These are phyloP conservation scores for Claviceps sp. DNA, from an alignment of 2,329 filamentous ascomycete genomes.

Conservation along the genomic window DNA sequence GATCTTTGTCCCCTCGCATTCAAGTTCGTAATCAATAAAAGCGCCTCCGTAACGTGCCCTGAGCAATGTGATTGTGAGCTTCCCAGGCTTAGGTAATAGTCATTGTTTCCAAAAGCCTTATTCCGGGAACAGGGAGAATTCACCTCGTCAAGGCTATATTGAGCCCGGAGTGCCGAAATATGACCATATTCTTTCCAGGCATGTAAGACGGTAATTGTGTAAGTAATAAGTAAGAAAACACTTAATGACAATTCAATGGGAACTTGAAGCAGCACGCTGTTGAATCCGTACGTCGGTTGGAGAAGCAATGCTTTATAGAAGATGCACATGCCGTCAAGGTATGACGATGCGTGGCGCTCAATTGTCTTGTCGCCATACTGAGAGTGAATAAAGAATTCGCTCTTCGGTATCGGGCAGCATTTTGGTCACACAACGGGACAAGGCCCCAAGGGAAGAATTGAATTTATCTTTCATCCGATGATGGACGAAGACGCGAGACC, in stretches of 20 bases:
- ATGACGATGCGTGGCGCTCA: background rate
- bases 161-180: background rate
- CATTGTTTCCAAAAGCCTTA: too few species aligned
- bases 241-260: background rate
- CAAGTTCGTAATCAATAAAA: conserved; percentile 1
- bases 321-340: background rate
- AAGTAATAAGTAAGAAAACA: too few species aligned
- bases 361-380: background rate
- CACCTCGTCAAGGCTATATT: background rate
- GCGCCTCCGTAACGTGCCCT: background rate
- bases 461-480: background rate
- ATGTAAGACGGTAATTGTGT: background rate
- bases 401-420: background rate
- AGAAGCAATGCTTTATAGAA: background rate
- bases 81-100: too few species aligned
- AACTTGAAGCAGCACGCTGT: background rate
- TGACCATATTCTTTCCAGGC: background rate
- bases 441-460: background rate
- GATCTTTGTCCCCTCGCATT: background rate
- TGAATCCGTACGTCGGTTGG: background rate
- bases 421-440: background rate
- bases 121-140: background rate
- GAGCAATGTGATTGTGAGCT: background rate
- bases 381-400: background rate
- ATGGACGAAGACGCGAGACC: background rate